These are phyloP conservation scores for Porphyrellus sp. DNA, from an alignment of 1,284 basidiomycete genomes.

Conservation along the genomic window DNA sequence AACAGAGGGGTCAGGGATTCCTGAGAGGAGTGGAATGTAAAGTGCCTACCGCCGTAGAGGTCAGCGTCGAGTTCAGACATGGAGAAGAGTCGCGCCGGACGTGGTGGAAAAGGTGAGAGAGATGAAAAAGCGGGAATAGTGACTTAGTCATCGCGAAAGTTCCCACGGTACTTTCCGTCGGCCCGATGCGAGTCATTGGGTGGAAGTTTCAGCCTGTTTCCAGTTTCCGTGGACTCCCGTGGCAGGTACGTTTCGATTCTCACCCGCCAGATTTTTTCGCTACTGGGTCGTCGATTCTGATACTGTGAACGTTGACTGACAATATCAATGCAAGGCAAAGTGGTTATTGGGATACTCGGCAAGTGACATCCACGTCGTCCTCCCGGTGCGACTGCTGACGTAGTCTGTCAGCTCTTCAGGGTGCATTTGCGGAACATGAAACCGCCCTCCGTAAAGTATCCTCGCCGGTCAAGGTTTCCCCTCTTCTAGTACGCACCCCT, in stretches of 20 bases:
- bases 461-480: constrained; percentile 43
- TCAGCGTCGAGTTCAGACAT: constrained; percentile 80
- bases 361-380: neutral
- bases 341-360: constrained; percentile 33
- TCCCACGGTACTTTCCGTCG: constrained; percentile 29
- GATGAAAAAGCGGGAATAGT: constrained; percentile 23
- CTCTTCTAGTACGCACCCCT: constrained; percentile 72
- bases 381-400: constrained; percentile 1
- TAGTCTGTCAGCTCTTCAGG: constrained; percentile 74
- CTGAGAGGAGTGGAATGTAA: fast-evolving
- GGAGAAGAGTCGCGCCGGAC: constrained; percentile 43
- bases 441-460: constrained; percentile 60
- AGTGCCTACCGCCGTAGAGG: constrained; percentile 68
- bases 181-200: constrained; percentile 7
- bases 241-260: neutral
- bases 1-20: neutral
- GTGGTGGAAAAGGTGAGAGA: constrained; percentile 37
- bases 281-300: neutral
- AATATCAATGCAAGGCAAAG: constrained; percentile 18
- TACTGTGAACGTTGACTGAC: neutral
- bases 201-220: no score
- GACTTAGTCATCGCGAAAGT: constrained; percentile 30
- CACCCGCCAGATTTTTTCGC: neutral
- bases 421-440: constrained; percentile 90
- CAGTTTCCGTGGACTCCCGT: neutral